These are phyloP conservation scores for Neurospora sp. DNA, from an alignment of 495 filamentous ascomycete genomes.

Conservation along the genomic window DNA sequence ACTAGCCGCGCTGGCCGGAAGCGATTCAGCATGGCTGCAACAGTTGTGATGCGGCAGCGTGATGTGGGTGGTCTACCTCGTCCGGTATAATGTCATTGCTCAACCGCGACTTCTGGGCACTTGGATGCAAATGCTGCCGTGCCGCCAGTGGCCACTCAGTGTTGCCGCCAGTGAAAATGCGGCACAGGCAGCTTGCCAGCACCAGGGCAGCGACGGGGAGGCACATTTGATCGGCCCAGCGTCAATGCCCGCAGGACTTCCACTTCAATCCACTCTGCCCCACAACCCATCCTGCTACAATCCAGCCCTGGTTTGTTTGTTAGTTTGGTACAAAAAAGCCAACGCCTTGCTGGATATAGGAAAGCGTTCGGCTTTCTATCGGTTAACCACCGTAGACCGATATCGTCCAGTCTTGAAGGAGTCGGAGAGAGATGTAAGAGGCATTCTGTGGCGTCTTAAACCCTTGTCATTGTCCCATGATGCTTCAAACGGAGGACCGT, in stretches of 20 bases:
- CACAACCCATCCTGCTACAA: neutral
- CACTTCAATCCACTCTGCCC: neutral
- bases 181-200: neutral
- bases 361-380: too few relatives aligned
- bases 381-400: too few relatives aligned
- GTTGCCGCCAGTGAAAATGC: neutral
- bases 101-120: neutral
- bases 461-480: too few relatives aligned
- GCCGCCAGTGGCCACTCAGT: neutral
- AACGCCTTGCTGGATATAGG: too few relatives aligned
- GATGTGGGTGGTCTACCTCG: neutral
- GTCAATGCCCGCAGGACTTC: neutral
- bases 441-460: too few relatives aligned
- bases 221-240: neutral
- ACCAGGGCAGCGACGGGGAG: neutral
- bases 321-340: too few relatives aligned
- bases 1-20: slow-evolving; percentile 18
- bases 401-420: too few relatives aligned
- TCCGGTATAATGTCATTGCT: neutral
- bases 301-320: too few relatives aligned
- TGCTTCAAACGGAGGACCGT: too few relatives aligned
- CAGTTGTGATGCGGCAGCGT: neutral
- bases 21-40: slow-evolving; percentile 18
- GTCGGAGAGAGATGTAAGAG: too few relatives aligned
- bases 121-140: neutral